Conservation (phyloP, 2,329 filamentous ascomycete species). For the Fusarium continuum region DNA sequence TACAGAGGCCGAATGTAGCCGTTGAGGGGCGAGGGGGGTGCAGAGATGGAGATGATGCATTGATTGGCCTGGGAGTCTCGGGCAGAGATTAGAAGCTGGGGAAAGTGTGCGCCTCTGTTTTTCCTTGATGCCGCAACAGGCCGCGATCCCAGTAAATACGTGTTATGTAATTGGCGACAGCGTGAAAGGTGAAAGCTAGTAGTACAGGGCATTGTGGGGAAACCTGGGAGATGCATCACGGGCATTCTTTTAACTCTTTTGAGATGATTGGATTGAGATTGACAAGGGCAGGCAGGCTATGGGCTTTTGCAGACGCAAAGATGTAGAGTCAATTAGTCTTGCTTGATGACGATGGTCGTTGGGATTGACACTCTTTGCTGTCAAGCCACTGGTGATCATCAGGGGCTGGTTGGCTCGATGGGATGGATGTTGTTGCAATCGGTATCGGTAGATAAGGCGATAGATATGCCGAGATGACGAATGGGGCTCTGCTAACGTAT, state of each 20-base stretch:
- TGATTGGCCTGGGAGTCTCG: constrained; percentile 25
- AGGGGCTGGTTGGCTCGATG: not conserved
- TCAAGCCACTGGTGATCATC: not conserved
- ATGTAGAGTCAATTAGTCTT: constrained; percentile 7
- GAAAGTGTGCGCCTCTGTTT: not conserved
- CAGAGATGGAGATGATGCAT: not conserved
- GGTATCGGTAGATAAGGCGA: constrained; percentile 17
- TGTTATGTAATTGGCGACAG: constrained; percentile 39
- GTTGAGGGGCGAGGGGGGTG: constrained; percentile 20
- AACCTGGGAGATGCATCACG: constrained; percentile 27
- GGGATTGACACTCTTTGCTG: not conserved
- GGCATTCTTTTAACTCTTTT: constrained; percentile 24
- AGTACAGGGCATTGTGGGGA: constrained; percentile 32
- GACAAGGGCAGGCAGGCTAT: not conserved
- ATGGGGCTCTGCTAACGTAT: constrained; percentile 29
- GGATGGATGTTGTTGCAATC: constrained; percentile 3
- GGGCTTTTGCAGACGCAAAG: too few relatives aligned
- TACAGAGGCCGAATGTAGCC: constrained; percentile 42
- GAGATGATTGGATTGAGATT: constrained; percentile 1
- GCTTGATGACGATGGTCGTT: constrained; percentile 8
- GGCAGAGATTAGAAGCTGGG: constrained; percentile 26
- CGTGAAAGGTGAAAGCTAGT: not conserved
- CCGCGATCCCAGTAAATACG: constrained; percentile 27
- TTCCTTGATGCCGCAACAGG: constrained; percentile 37
- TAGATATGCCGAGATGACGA: constrained; percentile 32